Conservation (phyloP, 129 eudicot genomes). For the Lactuca sativa region DNA sequence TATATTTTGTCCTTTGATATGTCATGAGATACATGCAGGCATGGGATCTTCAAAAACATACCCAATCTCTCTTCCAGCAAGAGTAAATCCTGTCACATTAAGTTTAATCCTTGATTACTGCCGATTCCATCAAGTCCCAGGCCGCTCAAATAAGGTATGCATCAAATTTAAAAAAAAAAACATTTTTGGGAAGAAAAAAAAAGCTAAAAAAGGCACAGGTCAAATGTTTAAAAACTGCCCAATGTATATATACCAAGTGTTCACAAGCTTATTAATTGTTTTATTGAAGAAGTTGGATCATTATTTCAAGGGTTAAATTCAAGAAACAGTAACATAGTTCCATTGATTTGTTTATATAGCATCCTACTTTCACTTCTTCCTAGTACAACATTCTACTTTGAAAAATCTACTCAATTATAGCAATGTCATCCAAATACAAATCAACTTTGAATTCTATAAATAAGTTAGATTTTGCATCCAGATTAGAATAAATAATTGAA, state of each 20-base stretch:
- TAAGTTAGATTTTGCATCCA: too few relatives aligned
- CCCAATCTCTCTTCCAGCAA: constrained; percentile 80
- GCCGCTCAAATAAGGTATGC: constrained; percentile 83
- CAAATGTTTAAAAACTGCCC: neutral
- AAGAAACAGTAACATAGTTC: too few relatives aligned
- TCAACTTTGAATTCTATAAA: too few relatives aligned
- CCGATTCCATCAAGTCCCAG: constrained; percentile 84
- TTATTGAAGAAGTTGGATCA: neutral
- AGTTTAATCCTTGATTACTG: constrained; percentile 85
- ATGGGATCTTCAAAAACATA: constrained; percentile 75
- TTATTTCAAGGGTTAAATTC: neutral
- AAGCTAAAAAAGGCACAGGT: neutral
- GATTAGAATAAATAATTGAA: too few relatives aligned
- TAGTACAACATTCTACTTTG: too few relatives aligned
- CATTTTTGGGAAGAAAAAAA: neutral
- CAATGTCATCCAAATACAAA: too few relatives aligned
- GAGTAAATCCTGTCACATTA: constrained; percentile 70
- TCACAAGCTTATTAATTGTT: neutral
- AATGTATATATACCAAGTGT: neutral
- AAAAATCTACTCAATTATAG: too few relatives aligned
- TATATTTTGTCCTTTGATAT: constrained; percentile 77
- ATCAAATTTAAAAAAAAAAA: neutral
- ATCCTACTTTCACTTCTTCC: too few relatives aligned
- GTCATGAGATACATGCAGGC: constrained; percentile 73
- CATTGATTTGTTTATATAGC: too few relatives aligned